Conservation (phyloP, 2,329 filamentous ascomycete species). For the Drechslerella coelobrocha region DNA sequence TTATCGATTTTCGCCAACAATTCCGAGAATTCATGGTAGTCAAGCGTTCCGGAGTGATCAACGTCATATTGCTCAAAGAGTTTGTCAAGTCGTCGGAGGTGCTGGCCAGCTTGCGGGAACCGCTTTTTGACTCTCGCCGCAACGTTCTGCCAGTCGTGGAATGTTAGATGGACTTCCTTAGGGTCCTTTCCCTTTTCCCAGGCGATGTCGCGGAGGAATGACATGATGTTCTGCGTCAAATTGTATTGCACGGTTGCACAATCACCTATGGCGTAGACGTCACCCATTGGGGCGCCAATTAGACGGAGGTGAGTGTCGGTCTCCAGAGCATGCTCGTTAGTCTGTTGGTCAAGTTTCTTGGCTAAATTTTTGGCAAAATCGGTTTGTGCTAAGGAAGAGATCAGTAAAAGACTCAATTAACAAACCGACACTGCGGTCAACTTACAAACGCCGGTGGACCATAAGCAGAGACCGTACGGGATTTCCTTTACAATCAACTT, state of each 20-base stretch:
- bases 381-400: slow-evolving; percentile 67
- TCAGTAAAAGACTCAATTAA: background rate
- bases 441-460: slow-evolving; percentile 86
- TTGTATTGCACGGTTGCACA: slow-evolving; percentile 98
- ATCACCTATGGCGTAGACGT: slow-evolving; percentile 96
- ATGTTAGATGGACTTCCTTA: slow-evolving; percentile 83
- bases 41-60: slow-evolving; percentile 88
- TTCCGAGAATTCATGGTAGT: slow-evolving; percentile 89
- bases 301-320: slow-evolving; percentile 92
- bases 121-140: slow-evolving; percentile 78
- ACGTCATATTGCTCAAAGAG: slow-evolving; percentile 92
- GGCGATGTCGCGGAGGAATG: slow-evolving; percentile 84
- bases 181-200: slow-evolving; percentile 93
- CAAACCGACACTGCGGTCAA: slow-evolving; percentile 17
- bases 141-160: slow-evolving; percentile 84
- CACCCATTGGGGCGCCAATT: slow-evolving; percentile 84
- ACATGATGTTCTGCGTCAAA: slow-evolving; percentile 85
- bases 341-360: slow-evolving; percentile 78
- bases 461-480: slow-evolving; percentile 93
- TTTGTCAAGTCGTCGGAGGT: slow-evolving; percentile 86
- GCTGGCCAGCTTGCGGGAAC: slow-evolving; percentile 87
- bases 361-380: slow-evolving; percentile 79
- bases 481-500: slow-evolving; percentile 85
- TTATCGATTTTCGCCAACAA: slow-evolving; percentile 89
- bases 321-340: slow-evolving; percentile 88